Evolutionary conservation across 441 rosid genomes (phyloP), one percentile per base, ranked within the genome.

Genomic region (Manihot esculenta): DNA sequence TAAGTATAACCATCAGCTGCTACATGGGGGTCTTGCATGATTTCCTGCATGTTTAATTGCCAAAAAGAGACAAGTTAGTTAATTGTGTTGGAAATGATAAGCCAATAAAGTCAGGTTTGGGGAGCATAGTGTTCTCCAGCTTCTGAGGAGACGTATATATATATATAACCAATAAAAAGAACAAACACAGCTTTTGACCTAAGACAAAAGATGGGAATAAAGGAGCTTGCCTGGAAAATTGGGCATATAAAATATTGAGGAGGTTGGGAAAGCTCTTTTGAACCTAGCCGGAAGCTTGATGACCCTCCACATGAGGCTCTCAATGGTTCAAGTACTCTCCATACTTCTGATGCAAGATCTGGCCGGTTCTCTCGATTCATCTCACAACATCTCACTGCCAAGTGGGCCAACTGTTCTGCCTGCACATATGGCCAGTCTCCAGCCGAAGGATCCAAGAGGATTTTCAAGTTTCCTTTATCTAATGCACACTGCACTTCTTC

Each of bases 381-480:
- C 72, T 92, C 96, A 70, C 95, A 87, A 75, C 99, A 95, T 78
- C 98, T 85, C 82, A 95, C 71, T 48, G 96, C 98, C 78, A 93
- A 75, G 74, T 79, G 82, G 74, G 97, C 84, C 76, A 95, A 79
- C 82, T 89, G 98, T 85, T 91, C 92, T n/a, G 99, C 98, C 78
- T 83, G 94, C 76, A 91, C 89, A 85, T 86, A 91, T 7, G 99
- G 98, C 99, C 98, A 95, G 74, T 93, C 98, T 58, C 99, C 99
- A 10, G 98, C 97, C 79, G 86, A 79, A 70, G 95, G 99, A 80
- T 95, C 99, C 84, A 95, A 77, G 15, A 89, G 79, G 68, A 55
- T 62, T 78, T 81, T 80, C 78, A 95, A 74, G 45, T 79, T 81
- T 73, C 90, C 89, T 55, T 72, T 80, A 54, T 88, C 89, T 14